Evolutionary conservation across 2,329 filamentous ascomycete species (phyloP).

Genomic region (Ceratocystiopsis minuta): DNA sequence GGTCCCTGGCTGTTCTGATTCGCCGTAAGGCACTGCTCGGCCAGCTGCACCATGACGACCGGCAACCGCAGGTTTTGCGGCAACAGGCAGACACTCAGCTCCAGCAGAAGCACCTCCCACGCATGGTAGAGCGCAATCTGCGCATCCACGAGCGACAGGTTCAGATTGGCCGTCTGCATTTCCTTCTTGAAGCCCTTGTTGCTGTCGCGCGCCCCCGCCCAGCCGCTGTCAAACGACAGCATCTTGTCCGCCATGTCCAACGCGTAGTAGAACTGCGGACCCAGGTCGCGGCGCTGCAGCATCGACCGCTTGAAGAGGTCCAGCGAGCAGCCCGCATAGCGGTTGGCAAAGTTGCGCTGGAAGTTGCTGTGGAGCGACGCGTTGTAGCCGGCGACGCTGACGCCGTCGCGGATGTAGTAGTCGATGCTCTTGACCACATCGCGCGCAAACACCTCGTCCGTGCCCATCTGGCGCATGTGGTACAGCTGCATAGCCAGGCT

Average conservation of each 20-base stretch:
- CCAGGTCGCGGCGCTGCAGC: conserved; percentile 47
- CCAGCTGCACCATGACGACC: conserved; percentile 45
- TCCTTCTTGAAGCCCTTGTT: conserved; percentile 55
- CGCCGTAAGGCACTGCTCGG: conserved; percentile 57
- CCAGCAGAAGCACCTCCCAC: conserved; percentile 76
- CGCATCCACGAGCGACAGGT: conserved; percentile 80
- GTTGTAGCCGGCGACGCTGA: conserved; percentile 70
- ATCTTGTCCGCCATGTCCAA: conserved; percentile 57
- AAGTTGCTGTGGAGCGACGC: conserved; percentile 72
- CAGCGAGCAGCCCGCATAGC: conserved; percentile 58
- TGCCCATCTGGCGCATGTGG: conserved; percentile 59
- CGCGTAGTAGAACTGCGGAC: conserved; percentile 71
- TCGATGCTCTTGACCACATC: conserved; percentile 56
- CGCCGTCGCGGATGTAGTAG: conserved; percentile 62
- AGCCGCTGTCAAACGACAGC: conserved; percentile 59
- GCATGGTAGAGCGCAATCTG: conserved; percentile 74
- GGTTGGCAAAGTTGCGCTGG: conserved; percentile 62
- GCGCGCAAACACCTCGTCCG: conserved; percentile 45
- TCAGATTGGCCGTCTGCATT: conserved; percentile 72
- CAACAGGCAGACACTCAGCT: conserved; percentile 51
- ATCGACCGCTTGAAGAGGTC: conserved; percentile 63
- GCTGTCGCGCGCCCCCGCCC: conserved; percentile 41
- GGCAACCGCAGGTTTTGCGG: conserved; percentile 32
- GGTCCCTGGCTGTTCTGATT: conserved; percentile 54
- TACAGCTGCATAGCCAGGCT: conserved; percentile 85